A percentile compares a stretch with the other conserved stretches of the same genome.
Conservation (phyloP, 2,329 filamentous ascomycete species). For the Scedosporium dehoogii region DNA sequence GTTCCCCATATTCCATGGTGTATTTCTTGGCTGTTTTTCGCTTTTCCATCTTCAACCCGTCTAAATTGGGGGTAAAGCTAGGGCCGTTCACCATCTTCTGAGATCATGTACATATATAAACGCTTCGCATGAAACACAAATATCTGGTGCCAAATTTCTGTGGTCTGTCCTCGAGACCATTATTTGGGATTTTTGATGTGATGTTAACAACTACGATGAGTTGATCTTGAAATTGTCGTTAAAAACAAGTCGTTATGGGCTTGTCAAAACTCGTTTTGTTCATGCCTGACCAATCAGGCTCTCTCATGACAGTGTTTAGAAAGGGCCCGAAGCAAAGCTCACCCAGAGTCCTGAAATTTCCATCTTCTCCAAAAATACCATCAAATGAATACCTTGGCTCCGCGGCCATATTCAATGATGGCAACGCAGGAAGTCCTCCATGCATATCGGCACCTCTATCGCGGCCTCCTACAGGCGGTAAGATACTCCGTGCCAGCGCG, state of each 20-base stretch:
- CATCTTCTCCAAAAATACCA: too few relatives aligned
- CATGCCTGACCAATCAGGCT: not conserved
- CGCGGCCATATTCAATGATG: not conserved
- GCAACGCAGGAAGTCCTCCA: conserved; percentile 37
- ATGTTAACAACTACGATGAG: too few relatives aligned
- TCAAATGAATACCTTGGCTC: too few relatives aligned
- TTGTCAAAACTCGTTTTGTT: not conserved
- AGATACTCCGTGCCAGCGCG: conserved; percentile 62
- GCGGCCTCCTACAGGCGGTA: conserved; percentile 57
- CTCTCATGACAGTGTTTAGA: too few relatives aligned
- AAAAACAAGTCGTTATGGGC: too few relatives aligned
- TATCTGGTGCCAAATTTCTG: not conserved
- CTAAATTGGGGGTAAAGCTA: not conserved
- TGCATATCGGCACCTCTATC: conserved; percentile 63
- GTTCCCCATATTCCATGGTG: not conserved
- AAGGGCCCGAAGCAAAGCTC: too few relatives aligned
- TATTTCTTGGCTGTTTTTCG: not conserved
- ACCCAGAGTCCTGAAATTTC: too few relatives aligned
- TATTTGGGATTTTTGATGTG: too few relatives aligned
- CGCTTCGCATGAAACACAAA: not conserved
- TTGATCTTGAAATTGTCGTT: too few relatives aligned
- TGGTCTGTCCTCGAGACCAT: too few relatives aligned
- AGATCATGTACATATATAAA: not conserved
- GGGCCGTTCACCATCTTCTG: not conserved
- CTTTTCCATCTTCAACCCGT: not conserved